These are phyloP conservation scores for Sambucus nigra DNA, from an alignment of 129 eudicot species.

Conservation along the genomic window DNA sequence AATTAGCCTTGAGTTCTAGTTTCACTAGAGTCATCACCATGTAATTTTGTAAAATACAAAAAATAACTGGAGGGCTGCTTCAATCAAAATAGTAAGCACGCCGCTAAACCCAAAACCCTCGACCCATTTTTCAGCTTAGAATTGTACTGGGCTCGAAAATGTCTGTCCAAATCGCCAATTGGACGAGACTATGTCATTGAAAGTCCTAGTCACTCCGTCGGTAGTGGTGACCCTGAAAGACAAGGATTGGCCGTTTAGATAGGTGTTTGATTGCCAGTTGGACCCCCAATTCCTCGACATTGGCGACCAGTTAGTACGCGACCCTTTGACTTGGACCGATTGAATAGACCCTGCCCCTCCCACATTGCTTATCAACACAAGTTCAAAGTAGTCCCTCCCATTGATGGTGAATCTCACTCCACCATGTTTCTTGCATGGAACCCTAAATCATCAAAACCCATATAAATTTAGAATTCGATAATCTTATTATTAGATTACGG, in stretches of 20 bases:
- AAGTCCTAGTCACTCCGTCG: slow-evolving; percentile 57
- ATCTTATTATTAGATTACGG: neutral
- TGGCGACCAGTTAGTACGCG: slow-evolving; percentile 45
- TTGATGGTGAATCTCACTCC: slow-evolving; percentile 82
- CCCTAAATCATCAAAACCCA: slow-evolving; percentile 32
- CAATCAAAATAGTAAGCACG: slow-evolving; percentile 57
- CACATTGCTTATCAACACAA: slow-evolving; percentile 58
- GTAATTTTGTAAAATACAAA: slow-evolving; percentile 18
- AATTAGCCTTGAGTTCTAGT: slow-evolving; percentile 9
- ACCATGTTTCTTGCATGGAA: slow-evolving; percentile 67
- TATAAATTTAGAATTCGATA: neutral
- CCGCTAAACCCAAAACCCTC: slow-evolving; percentile 37
- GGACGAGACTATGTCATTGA: slow-evolving; percentile 47
- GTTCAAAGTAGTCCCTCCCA: slow-evolving; percentile 73
- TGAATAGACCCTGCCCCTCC: slow-evolving; percentile 61
- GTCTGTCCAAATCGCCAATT: slow-evolving; percentile 74
- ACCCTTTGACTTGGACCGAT: slow-evolving; percentile 63
- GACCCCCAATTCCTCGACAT: slow-evolving; percentile 95
- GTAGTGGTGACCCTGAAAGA: slow-evolving; percentile 77
- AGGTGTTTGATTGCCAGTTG: slow-evolving; percentile 70
- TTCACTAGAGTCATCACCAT: slow-evolving; percentile 8
- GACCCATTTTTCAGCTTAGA: slow-evolving; percentile 26
- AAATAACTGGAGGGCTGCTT: slow-evolving; percentile 65
- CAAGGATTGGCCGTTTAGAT: slow-evolving; percentile 60
- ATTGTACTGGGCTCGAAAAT: slow-evolving; percentile 41